Conservation (phyloP, 306 rosid species). For the Casuarina glauca region DNA sequence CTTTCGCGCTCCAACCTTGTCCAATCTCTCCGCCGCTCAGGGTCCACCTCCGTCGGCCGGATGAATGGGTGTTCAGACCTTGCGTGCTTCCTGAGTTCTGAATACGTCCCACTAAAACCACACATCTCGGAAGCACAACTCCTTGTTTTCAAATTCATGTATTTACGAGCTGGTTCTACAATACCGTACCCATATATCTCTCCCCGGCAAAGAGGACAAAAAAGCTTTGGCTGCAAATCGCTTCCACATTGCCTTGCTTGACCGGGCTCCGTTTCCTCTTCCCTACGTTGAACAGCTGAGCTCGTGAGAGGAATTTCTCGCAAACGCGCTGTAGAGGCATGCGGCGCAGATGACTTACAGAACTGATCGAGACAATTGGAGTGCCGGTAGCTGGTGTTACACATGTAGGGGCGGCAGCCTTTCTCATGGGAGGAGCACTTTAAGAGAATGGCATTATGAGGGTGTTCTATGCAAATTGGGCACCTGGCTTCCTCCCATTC, state of each 20-base stretch:
- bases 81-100: conserved; percentile 80
- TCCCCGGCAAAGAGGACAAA: conserved; percentile 89
- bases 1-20: conserved; percentile 65
- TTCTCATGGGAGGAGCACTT: conserved; percentile 68
- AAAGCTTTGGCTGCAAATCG: conserved; percentile 41
- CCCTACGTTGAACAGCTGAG: conserved; percentile 37
- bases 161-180: conserved; percentile 56
- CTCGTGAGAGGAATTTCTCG: conserved; percentile 54
- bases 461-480: conserved; percentile 79
- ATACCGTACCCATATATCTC: conserved; percentile 67
- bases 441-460: conserved; percentile 75
- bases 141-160: conserved; percentile 64
- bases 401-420: conserved; percentile 83
- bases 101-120: conserved; percentile 61
- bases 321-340: conserved; percentile 44
- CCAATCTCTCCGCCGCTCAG: conserved; percentile 61
- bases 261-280: conserved; percentile 37
- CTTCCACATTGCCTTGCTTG: conserved; percentile 35
- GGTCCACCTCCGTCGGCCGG: conserved; percentile 77
- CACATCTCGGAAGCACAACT: conserved; percentile 76
- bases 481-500: conserved; percentile 83
- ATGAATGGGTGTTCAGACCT: conserved; percentile 72
- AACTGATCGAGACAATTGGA: conserved; percentile 88
- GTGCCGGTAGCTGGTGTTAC: conserved; percentile 82
- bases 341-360: conserved; percentile 59